A percentile compares a stretch with the other conserved stretches of the same genome.
These are phyloP conservation scores for Eleusine indica DNA, from an alignment of 176 grass and related monocot genomes.

Conservation along the genomic window DNA sequence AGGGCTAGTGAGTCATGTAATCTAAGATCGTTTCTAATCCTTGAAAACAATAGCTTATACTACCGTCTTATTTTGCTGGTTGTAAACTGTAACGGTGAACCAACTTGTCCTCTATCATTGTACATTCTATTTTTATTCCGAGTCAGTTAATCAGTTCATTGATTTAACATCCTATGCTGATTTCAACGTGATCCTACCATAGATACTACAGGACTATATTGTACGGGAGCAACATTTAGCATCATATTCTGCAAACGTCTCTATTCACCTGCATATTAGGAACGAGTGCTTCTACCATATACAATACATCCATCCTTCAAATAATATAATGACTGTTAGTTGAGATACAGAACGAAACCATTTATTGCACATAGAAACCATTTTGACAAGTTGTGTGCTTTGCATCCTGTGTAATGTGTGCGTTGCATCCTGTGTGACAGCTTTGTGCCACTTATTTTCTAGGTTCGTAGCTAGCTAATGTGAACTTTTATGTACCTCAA, in stretches of 20 bases:
- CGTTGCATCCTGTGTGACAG: too few relatives aligned
- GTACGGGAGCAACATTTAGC: background rate
- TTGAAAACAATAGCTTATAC: background rate
- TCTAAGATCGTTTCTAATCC: constrained; percentile 8
- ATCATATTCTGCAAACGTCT: background rate
- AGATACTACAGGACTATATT: background rate
- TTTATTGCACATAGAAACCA: too few relatives aligned
- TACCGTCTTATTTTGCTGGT: background rate
- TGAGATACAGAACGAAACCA: too few relatives aligned
- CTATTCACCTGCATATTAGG: too few relatives aligned
- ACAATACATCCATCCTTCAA: too few relatives aligned
- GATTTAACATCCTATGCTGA: background rate
- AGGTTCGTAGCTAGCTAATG: too few relatives aligned
- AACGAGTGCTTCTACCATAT: too few relatives aligned
- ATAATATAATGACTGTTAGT: too few relatives aligned
- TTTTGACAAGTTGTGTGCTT: too few relatives aligned
- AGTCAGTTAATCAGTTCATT: background rate
- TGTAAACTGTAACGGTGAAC: background rate
- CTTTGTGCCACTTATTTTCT: too few relatives aligned
- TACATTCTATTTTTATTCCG: background rate
- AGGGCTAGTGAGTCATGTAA: background rate
- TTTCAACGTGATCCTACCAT: background rate
- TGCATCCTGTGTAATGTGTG: too few relatives aligned
- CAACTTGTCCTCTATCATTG: background rate
- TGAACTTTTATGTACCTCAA: too few relatives aligned